phyloP scores from a whole-genome alignment of 306 rosid genomes.

The Cicer cuneatum region DNA sequence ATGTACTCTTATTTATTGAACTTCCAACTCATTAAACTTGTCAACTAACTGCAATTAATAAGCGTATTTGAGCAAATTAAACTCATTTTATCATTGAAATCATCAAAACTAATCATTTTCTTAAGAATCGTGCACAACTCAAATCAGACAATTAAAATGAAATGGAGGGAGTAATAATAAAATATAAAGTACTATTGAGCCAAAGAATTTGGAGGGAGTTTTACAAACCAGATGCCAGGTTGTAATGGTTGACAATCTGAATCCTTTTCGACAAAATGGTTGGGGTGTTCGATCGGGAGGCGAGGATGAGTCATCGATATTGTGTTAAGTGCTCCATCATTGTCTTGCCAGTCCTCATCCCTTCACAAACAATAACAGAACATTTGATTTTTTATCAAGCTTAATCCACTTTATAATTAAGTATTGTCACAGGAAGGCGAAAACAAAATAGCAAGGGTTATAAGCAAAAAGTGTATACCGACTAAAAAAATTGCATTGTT shows the following conservation, averaged over 20 bases:
- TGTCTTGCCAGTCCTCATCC: conserved; percentile 98
- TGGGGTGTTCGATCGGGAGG: conserved; percentile 84
- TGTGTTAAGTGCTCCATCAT: conserved; percentile 97
- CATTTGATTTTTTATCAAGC: conserved; percentile 20
- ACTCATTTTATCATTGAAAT: too few species aligned
- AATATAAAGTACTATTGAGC: not conserved
- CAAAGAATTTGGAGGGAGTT: not conserved
- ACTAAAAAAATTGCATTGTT: too few species aligned
- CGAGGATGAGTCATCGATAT: conserved; percentile 95
- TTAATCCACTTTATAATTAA: not conserved
- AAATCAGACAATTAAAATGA: too few species aligned
- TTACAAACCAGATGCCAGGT: conserved; percentile 75
- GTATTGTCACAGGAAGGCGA: not conserved
- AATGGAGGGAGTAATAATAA: too few species aligned
- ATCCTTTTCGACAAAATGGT: conserved; percentile 67
- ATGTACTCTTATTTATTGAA: too few species aligned
- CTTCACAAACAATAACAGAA: conserved; percentile 54
- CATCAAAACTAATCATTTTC: too few species aligned
- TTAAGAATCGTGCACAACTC: too few species aligned
- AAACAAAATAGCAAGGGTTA: not conserved
- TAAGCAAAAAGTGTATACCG: too few species aligned
- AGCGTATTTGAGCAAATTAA: too few species aligned
- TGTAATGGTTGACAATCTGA: conserved; percentile 80
- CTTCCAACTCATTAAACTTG: too few species aligned
- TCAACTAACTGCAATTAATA: too few species aligned